Percentiles rank a stretch among this genome's conserved stretches.
These are phyloP conservation scores for Agaricus sinodeliciosus DNA, from an alignment of 768 basidiomycete species.

Conservation along the genomic window DNA sequence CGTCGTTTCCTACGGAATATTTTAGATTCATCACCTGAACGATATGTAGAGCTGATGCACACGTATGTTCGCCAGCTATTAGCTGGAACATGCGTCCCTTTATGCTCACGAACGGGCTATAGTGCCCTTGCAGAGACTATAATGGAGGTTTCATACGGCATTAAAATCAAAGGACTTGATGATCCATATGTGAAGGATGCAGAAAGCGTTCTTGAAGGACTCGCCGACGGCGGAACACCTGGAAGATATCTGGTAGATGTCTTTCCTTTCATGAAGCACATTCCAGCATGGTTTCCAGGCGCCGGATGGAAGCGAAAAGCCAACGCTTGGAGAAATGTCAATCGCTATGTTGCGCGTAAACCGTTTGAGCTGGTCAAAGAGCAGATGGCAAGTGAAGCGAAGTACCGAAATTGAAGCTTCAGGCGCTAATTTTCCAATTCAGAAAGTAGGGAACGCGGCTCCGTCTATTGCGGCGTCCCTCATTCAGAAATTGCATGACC, in stretches of 20 bases:
- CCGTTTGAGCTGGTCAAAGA: conserved; percentile 5
- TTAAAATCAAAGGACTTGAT: conserved; percentile 18
- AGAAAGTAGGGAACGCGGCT: conserved; percentile 4
- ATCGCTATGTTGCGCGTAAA: background rate
- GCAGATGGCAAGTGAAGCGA: background rate
- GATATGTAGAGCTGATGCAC: background rate
- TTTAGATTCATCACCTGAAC: conserved; percentile 29
- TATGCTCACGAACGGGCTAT: background rate
- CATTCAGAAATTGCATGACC: conserved; percentile 6
- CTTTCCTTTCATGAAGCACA: conserved; percentile 19
- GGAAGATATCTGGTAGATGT: conserved; percentile 12
- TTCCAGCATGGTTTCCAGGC: conserved; percentile 31
- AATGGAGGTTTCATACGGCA: conserved; percentile 22
- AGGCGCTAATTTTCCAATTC: background rate
- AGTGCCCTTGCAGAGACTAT: conserved; percentile 13
- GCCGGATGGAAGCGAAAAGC: conserved; percentile 22
- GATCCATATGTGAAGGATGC: conserved; percentile 30
- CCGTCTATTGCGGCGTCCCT: conserved; percentile 7
- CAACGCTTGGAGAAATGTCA: background rate
- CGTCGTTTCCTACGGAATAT: conserved; percentile 27
- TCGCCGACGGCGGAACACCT: conserved; percentile 17
- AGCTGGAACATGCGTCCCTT: background rate
- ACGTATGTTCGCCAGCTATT: background rate
- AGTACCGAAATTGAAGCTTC: background rate
- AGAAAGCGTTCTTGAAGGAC: conserved; percentile 21